phyloP scores from a whole-genome alignment of 805 yeast genomes.

The Yamadazyma laniorum region DNA sequence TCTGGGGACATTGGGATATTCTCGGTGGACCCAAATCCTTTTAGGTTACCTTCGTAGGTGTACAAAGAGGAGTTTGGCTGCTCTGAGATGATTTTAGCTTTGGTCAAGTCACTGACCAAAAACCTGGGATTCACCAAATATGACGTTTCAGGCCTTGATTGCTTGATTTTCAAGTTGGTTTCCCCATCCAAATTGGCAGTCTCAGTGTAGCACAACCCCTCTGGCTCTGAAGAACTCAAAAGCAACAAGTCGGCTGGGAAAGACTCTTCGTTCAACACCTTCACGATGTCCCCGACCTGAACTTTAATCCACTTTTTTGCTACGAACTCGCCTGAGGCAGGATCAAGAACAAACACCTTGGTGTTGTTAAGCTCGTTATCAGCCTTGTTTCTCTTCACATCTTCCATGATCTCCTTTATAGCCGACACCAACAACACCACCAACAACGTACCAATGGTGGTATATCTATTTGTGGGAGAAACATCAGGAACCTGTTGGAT shows the following conservation, averaged over 20 bases:
- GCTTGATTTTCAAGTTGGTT: slow-evolving; percentile 93
- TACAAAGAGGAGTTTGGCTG: slow-evolving; percentile 92
- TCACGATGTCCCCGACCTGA: slow-evolving; percentile 86
- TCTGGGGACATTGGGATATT: slow-evolving; percentile 80
- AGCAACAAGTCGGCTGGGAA: slow-evolving; percentile 91
- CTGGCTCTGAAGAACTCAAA: slow-evolving; percentile 93
- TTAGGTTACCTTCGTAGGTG: slow-evolving; percentile 88
- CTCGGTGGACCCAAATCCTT: slow-evolving; percentile 49
- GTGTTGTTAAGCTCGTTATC: slow-evolving; percentile 89
- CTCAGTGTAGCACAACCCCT: slow-evolving; percentile 95
- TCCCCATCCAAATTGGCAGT: slow-evolving; percentile 98
- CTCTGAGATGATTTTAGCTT: slow-evolving; percentile 64
- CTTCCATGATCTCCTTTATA: slow-evolving; percentile 86
- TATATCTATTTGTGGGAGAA: slow-evolving; percentile 92
- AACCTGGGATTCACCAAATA: slow-evolving; percentile 64
- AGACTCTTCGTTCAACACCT: slow-evolving; percentile 81
- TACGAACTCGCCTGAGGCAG: slow-evolving; percentile 58
- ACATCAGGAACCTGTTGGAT: slow-evolving; percentile 98
- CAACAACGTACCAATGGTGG: slow-evolving; percentile 87
- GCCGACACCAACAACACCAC: slow-evolving; percentile 90
- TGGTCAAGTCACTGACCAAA: slow-evolving; percentile 30
- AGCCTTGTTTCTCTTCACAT: slow-evolving; percentile 80
- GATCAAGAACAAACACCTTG: slow-evolving; percentile 60
- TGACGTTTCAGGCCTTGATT: slow-evolving; percentile 77
- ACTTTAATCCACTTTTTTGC: slow-evolving; percentile 81